Evolutionary conservation across 352 stramenopile genomes (phyloP).

Genomic region (Phytopythium mirpurense): DNA sequence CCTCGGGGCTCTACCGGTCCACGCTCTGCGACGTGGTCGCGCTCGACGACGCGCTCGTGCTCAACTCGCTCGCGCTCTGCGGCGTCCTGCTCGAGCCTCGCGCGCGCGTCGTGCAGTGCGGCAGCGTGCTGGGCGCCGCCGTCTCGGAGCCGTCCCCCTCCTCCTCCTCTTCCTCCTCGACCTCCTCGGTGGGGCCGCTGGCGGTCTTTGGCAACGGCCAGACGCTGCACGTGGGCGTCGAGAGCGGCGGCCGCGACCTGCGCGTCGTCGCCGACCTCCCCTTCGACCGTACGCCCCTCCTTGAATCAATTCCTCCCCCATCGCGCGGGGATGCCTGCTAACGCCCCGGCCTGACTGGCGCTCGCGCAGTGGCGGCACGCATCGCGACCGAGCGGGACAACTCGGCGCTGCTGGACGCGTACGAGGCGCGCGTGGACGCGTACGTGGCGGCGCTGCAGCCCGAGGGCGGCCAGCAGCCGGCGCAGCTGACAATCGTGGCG

Average conservation of each 20-base stretch:
- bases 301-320: no score
- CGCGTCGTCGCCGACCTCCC: conserved; percentile 66
- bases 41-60: conserved; percentile 72
- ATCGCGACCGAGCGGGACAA: conserved; percentile 43
- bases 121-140: conserved; percentile 26
- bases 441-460: conserved; percentile 41
- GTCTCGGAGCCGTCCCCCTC: background rate
- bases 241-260: conserved; percentile 72
- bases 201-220: conserved; percentile 45
- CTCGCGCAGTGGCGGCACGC: conserved; percentile 26
- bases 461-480: background rate
- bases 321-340: background rate
- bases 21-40: conserved; percentile 54
- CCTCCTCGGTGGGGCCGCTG: no score
- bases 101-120: conserved; percentile 62
- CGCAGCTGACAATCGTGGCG: conserved; percentile 45
- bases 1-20: conserved; percentile 60
- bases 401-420: conserved; percentile 26
- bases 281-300: conserved; percentile 35
- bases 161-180: no score
- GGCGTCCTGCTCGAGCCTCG: conserved; percentile 37
- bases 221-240: conserved; percentile 72
- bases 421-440: conserved; percentile 43
- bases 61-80: conserved; percentile 54
- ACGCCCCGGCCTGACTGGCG: background rate